phyloP scores from a whole-genome alignment of 768 basidiomycete genomes.

The Leccinum subgranulosum region DNA sequence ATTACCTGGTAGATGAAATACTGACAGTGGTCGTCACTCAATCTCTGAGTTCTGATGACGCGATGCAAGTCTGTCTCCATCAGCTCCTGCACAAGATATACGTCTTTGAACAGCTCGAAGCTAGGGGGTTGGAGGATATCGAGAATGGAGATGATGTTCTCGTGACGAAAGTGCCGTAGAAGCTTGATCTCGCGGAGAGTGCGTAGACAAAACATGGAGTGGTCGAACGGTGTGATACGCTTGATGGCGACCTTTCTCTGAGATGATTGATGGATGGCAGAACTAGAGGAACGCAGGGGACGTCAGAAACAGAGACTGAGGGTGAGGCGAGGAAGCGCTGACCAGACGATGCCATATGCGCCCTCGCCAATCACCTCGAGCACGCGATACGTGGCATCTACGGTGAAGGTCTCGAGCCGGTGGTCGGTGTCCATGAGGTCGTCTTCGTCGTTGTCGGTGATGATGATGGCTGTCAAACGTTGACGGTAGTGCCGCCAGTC shows the following conservation, averaged over 20 bases:
- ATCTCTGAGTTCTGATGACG: slow-evolving; percentile 91
- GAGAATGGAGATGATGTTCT: slow-evolving; percentile 92
- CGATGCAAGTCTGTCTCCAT: slow-evolving; percentile 95
- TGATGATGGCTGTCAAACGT: neutral
- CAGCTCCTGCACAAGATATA: slow-evolving; percentile 71
- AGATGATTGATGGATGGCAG: slow-evolving; percentile 74
- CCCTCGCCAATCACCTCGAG: slow-evolving; percentile 91
- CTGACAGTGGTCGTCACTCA: slow-evolving; percentile 94
- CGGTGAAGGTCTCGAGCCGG: slow-evolving; percentile 44
- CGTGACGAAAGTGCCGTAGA: slow-evolving; percentile 80
- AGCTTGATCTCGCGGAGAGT: slow-evolving; percentile 92
- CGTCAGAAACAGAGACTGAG: slow-evolving; percentile 1
- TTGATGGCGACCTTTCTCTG: slow-evolving; percentile 93
- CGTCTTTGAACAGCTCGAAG: slow-evolving; percentile 81
- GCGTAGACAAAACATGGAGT: slow-evolving; percentile 85
- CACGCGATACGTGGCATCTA: slow-evolving; percentile 61
- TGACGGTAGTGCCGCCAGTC: slow-evolving; percentile 3
- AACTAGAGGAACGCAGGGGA: slow-evolving; percentile 35
- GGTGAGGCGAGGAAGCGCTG: slow-evolving; percentile 12
- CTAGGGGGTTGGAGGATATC: slow-evolving; percentile 85
- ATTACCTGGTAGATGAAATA: slow-evolving; percentile 95
- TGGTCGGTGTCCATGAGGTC: slow-evolving; percentile 22
- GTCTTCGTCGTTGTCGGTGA: slow-evolving; percentile 9
- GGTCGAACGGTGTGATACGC: slow-evolving; percentile 92
- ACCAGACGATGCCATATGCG: slow-evolving; percentile 89